These are phyloP conservation scores for Rubus parviflorus DNA, from an alignment of 306 rosid species.

Conservation along the genomic window DNA sequence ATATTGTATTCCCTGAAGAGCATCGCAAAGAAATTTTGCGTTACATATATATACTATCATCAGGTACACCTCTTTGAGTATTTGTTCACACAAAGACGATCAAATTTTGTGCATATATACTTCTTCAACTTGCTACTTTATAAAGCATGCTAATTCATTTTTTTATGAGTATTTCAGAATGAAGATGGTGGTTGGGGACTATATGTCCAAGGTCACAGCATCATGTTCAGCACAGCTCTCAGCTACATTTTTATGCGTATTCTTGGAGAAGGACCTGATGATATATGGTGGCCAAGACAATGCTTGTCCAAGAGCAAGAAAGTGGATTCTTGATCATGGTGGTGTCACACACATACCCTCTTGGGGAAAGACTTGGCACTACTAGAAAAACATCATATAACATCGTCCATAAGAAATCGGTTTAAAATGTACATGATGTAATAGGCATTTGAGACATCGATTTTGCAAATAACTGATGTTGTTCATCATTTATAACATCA, in stretches of 20 bases:
- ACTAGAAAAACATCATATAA: too few relatives aligned
- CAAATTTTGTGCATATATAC: too few relatives aligned
- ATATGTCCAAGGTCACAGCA: conserved; percentile 75
- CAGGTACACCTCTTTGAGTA: too few relatives aligned
- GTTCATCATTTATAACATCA: too few relatives aligned
- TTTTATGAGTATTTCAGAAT: conserved; percentile 36
- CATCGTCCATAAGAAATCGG: too few relatives aligned
- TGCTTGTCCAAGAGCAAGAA: conserved; percentile 65
- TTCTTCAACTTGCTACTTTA: too few relatives aligned
- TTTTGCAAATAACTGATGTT: too few relatives aligned
- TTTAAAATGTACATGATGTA: too few relatives aligned
- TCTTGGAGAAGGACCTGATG: conserved; percentile 56
- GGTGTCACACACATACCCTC: conserved; percentile 61
- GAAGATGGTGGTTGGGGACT: conserved; percentile 91
- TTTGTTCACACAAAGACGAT: too few relatives aligned
- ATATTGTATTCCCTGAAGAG: conserved; percentile 39
- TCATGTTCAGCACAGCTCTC: conserved; percentile 63
- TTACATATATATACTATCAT: too few relatives aligned
- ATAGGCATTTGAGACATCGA: too few relatives aligned
- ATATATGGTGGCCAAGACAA: conserved; percentile 52
- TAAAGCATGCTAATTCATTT: background rate
- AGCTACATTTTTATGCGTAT: conserved; percentile 68
- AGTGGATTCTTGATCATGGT: conserved; percentile 74
- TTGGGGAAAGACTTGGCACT: conserved; percentile 86
- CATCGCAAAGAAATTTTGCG: too few relatives aligned